phyloP scores from a whole-genome alignment of 179 eudicot genomes.

The Beta macrorhiza region DNA sequence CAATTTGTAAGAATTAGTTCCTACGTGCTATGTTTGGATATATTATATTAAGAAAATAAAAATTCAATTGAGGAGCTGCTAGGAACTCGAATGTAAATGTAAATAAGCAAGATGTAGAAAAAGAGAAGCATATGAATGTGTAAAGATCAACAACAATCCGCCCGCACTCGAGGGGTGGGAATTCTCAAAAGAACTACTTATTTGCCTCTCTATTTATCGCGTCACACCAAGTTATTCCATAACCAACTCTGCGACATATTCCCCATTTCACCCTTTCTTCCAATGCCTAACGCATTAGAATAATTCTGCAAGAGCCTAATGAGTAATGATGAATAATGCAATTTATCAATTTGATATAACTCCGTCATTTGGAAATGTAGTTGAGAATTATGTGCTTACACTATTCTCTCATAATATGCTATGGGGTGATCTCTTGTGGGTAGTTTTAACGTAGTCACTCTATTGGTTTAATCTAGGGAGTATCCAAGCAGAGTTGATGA shows the following conservation, averaged over 20 bases:
- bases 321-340: not conserved
- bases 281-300: no score
- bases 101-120: no score
- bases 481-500: not conserved
- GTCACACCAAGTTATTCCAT: no score
- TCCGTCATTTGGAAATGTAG: not conserved
- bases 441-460: not conserved
- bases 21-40: not conserved
- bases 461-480: not conserved
- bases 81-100: no score
- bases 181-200: no score
- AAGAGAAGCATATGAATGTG: no score
- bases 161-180: no score
- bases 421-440: not conserved
- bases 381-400: not conserved
- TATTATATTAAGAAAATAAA: not conserved
- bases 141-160: no score
- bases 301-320: no score
- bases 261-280: no score
- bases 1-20: not conserved
- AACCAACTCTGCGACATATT: no score
- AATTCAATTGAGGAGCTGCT: not conserved
- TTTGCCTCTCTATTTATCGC: no score
- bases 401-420: not conserved
- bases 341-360: not conserved